phyloP scores from a whole-genome alignment of 257 asterid species.

The Solanum virginianum region DNA sequence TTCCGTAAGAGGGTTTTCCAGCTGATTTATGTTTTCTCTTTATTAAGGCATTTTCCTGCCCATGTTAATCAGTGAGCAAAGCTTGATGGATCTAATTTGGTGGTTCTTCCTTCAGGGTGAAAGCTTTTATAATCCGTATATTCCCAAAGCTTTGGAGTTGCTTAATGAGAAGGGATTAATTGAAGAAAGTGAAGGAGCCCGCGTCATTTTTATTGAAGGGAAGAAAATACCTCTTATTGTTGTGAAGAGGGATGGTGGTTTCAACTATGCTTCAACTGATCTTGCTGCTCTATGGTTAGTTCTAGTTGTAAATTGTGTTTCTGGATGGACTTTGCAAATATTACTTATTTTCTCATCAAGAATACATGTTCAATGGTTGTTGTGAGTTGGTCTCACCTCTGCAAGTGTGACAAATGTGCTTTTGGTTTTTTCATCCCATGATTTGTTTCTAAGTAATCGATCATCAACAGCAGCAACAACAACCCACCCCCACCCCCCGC shows the following conservation, averaged over 20 bases:
- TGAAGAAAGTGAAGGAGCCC: constrained; percentile 92
- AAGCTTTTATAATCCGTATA: constrained; percentile 87
- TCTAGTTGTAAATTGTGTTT: background rate
- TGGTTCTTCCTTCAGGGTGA: constrained; percentile 48
- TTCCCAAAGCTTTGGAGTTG: constrained; percentile 50
- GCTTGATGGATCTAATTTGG: background rate
- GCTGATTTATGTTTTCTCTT: background rate
- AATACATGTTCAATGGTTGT: background rate
- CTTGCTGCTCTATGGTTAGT: constrained; percentile 84
- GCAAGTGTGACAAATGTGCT: background rate
- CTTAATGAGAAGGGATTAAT: constrained; percentile 52
- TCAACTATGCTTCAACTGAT: constrained; percentile 91
- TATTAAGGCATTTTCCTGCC: background rate
- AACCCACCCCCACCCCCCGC: too few relatives aligned
- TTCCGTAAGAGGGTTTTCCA: background rate
- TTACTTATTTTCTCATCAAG: background rate
- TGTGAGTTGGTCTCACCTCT: background rate
- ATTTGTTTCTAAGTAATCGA: background rate
- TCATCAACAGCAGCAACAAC: background rate
- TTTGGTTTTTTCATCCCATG: background rate
- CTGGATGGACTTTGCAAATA: background rate
- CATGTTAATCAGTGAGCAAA: background rate
- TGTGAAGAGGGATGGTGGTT: constrained; percentile 92
- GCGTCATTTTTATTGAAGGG: constrained; percentile 83
- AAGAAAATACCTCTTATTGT: constrained; percentile 74